These are phyloP conservation scores for Hymenoscyphus linearis DNA, from an alignment of 2,329 filamentous ascomycete species.

Conservation along the genomic window DNA sequence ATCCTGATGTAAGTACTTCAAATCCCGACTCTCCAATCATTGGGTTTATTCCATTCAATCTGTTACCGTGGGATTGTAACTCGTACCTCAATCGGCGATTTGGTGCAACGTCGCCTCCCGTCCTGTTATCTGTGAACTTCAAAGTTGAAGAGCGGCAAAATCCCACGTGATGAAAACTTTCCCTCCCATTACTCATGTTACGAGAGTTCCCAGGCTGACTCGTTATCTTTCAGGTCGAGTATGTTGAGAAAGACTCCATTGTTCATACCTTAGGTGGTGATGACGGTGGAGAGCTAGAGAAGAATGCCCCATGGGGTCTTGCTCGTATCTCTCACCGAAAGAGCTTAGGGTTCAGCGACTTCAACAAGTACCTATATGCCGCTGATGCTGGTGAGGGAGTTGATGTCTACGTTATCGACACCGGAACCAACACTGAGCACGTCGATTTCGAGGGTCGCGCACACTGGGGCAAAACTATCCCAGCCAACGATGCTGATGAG, in stretches of 20 bases:
- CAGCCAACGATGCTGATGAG: slow-evolving; percentile 72
- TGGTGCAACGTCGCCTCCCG: background rate
- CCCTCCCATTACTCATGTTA: slow-evolving; percentile 3
- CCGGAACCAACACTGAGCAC: slow-evolving; percentile 88
- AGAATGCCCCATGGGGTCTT: slow-evolving; percentile 96
- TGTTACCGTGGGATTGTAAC: background rate
- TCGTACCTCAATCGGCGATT: background rate
- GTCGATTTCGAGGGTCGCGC: slow-evolving; percentile 97
- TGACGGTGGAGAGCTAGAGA: slow-evolving; percentile 63
- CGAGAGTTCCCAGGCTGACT: slow-evolving; percentile 16
- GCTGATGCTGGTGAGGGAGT: slow-evolving; percentile 91
- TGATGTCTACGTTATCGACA: slow-evolving; percentile 98
- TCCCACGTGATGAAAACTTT: slow-evolving; percentile 22
- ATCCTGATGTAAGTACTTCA: slow-evolving; percentile 84
- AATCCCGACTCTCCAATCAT: background rate
- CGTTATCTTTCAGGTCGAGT: slow-evolving; percentile 67
- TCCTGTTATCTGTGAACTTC: background rate
- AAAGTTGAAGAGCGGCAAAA: slow-evolving; percentile 4
- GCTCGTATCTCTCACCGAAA: slow-evolving; percentile 96
- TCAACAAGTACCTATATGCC: slow-evolving; percentile 97
- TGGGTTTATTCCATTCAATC: background rate
- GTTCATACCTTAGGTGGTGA: slow-evolving; percentile 69
- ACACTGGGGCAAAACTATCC: slow-evolving; percentile 95
- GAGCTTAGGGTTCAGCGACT: slow-evolving; percentile 79
- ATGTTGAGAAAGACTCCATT: slow-evolving; percentile 89